Percentiles rank a stretch among this genome's conserved stretches.
These are phyloP conservation scores for Clitopilus hobsonii DNA, from an alignment of 768 basidiomycete genomes.

Conservation along the genomic window DNA sequence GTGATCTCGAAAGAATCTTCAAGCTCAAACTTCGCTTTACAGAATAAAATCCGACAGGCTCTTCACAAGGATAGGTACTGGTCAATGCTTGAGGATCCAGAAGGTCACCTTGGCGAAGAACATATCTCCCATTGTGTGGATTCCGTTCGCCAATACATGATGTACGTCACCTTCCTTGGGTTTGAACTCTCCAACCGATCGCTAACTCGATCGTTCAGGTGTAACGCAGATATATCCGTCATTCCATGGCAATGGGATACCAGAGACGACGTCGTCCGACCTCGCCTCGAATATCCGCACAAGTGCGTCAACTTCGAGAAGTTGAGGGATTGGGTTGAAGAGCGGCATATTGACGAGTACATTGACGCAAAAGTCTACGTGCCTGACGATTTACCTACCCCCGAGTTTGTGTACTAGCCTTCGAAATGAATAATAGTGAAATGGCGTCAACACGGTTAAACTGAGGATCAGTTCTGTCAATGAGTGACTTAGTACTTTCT, in stretches of 20 bases:
- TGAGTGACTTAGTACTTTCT: too few species aligned
- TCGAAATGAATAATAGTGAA: too few species aligned
- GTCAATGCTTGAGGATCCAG: not conserved
- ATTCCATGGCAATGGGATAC: not conserved
- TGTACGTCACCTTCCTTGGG: not conserved
- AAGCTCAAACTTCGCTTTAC: not conserved
- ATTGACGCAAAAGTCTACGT: slow-evolving; percentile 4
- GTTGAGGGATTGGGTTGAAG: not conserved
- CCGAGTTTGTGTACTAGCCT: slow-evolving; percentile 4
- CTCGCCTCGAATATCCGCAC: not conserved
- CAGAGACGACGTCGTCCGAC: not conserved
- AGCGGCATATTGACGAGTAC: not conserved
- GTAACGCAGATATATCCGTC: not conserved
- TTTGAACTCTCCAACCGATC: not conserved
- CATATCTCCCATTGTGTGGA: slow-evolving; percentile 2
- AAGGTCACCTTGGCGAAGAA: not conserved
- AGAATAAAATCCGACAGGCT: not conserved
- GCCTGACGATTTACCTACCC: slow-evolving; percentile 4
- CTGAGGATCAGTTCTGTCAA: too few species aligned
- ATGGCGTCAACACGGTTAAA: too few species aligned
- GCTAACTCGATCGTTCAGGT: not conserved
- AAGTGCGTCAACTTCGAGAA: not conserved
- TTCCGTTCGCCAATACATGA: not conserved
- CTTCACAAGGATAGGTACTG: not conserved
- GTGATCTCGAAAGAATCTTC: not conserved